Percentiles rank a stretch among this genome's conserved stretches.
Evolutionary conservation across 78 protist genomes (phyloP).

Genomic region (Chrysochromulina tobinii): DNA sequence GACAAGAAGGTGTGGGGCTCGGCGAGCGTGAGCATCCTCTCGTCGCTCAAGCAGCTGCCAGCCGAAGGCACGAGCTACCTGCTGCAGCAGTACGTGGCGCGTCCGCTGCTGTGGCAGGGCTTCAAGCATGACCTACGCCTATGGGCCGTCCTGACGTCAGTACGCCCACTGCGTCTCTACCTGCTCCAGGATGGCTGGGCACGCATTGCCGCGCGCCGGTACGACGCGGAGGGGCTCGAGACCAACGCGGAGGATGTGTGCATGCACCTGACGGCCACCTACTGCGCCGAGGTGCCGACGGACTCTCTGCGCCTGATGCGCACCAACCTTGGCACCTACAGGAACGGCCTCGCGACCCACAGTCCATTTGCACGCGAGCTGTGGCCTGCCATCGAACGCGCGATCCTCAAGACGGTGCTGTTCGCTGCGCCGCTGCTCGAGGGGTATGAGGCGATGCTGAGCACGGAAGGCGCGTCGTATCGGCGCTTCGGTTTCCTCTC

Average conservation of each 20-base stretch:
- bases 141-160: background rate
- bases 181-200: background rate
- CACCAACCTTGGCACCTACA: background rate
- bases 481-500: background rate
- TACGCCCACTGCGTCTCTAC: conserved; percentile 42
- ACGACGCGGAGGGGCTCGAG: background rate
- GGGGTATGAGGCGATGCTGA: background rate
- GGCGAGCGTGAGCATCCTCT: background rate
- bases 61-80: background rate
- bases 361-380: background rate
- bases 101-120: background rate
- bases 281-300: background rate
- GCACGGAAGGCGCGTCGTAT: background rate
- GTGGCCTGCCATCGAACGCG: background rate
- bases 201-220: background rate
- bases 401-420: background rate
- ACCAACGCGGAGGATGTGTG: background rate
- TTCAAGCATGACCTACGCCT: conserved; percentile 44
- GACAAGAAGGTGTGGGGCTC: background rate
- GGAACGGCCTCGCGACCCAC: background rate
- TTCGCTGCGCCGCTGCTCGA: background rate
- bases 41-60: background rate
- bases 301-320: background rate
- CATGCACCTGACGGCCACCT: background rate
- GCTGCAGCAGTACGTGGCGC: background rate